Conservation (phyloP, 306 rosid species). For the Prosopis cineraria region DNA sequence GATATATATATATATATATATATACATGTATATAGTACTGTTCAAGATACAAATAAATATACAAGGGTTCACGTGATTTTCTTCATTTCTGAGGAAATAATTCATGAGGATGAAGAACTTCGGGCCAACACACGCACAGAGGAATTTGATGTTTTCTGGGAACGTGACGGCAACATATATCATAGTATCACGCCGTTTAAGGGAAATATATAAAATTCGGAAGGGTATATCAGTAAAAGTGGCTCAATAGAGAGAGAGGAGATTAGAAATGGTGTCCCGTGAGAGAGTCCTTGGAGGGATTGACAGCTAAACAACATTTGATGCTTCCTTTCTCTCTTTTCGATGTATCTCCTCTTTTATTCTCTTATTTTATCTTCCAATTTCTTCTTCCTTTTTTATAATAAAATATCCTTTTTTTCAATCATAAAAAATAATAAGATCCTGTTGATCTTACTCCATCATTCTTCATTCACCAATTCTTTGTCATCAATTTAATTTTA, state of each 20-base stretch:
- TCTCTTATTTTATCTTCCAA: background rate
- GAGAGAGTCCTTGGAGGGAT: constrained; percentile 76
- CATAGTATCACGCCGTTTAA: background rate
- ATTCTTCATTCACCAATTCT: too few relatives aligned
- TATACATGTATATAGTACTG: background rate
- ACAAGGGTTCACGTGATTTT: background rate
- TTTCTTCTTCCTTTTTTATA: background rate
- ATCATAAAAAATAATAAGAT: too few relatives aligned
- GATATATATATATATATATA: background rate
- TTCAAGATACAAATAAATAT: background rate
- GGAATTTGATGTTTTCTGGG: background rate
- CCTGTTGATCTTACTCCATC: too few relatives aligned
- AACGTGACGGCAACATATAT: background rate
- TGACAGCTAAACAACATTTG: constrained; percentile 93
- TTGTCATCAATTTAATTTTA: too few relatives aligned
- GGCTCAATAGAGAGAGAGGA: background rate
- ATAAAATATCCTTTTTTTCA: too few relatives aligned
- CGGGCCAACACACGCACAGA: background rate
- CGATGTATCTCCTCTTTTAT: constrained; percentile 37
- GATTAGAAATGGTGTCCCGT: constrained; percentile 46
- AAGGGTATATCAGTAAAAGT: constrained; percentile 21
- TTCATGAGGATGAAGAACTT: background rate
- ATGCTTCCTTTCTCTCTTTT: constrained; percentile 63
- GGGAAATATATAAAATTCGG: background rate
- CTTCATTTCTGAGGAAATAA: background rate